Conservation (phyloP, 108 stramenopile genomes). For the Cyclotella baltica region DNA sequence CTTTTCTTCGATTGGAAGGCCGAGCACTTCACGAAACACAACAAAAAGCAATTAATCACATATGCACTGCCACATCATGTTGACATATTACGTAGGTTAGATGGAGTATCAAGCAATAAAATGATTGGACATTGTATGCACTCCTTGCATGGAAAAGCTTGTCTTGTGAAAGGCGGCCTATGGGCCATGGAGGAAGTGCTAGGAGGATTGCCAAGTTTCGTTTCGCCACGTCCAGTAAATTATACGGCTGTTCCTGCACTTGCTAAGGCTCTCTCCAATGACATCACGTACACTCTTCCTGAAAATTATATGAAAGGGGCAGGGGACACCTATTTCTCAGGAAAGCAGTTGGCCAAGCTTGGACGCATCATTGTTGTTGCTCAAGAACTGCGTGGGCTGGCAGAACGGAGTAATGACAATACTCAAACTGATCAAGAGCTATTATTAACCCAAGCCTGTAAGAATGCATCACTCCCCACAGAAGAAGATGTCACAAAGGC, state of each 20-base stretch:
- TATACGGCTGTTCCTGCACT: slow-evolving; percentile 51
- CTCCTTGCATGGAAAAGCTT: slow-evolving; percentile 43
- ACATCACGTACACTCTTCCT: slow-evolving; percentile 71
- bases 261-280: slow-evolving; percentile 55
- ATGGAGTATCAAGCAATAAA: slow-evolving; percentile 40
- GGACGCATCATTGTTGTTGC: slow-evolving; percentile 86
- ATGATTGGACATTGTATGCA: slow-evolving; percentile 31
- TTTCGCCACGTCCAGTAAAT: slow-evolving; percentile 68
- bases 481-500: slow-evolving; percentile 57
- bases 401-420: slow-evolving; percentile 30
- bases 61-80: slow-evolving; percentile 81
- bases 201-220: slow-evolving; percentile 62
- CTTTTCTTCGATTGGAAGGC: slow-evolving; percentile 54
- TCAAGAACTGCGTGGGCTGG: slow-evolving; percentile 75
- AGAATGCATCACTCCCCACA: slow-evolving; percentile 57
- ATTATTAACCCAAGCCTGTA: slow-evolving; percentile 47
- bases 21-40: slow-evolving; percentile 39
- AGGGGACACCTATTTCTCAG: slow-evolving; percentile 96
- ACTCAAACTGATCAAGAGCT: slow-evolving; percentile 24
- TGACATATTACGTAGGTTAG: slow-evolving; percentile 48
- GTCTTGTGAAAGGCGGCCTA: slow-evolving; percentile 35
- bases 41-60: slow-evolving; percentile 52
- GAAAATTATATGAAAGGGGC: slow-evolving; percentile 84
- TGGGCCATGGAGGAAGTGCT: slow-evolving; percentile 49
- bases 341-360: slow-evolving; percentile 91